Percentiles rank a stretch among this genome's conserved stretches.
These are phyloP conservation scores for Gaeumannomyces sp. DNA, from an alignment of 2,329 filamentous ascomycete species.

Conservation along the genomic window DNA sequence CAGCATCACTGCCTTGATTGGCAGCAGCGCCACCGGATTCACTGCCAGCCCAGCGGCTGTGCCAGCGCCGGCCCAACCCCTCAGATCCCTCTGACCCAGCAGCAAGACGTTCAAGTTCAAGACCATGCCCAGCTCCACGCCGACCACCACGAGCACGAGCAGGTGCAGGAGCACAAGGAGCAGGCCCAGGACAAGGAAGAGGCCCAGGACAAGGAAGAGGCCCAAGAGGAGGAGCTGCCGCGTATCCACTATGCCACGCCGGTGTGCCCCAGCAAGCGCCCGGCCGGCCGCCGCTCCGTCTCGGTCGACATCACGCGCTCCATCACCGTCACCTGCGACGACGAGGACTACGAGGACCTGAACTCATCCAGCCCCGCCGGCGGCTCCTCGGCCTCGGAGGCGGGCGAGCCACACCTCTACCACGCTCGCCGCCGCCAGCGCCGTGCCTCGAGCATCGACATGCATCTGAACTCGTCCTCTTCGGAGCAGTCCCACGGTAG, in stretches of 20 bases:
- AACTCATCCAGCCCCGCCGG: not conserved
- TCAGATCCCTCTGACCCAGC: no score
- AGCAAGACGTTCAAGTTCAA: not conserved
- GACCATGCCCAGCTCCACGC: not conserved
- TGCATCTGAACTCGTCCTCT: conserved; percentile 12
- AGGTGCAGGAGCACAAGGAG: not conserved
- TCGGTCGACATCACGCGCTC: conserved; percentile 5
- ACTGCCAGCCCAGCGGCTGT: conserved; percentile 3
- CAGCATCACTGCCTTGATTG: conserved; percentile 12
- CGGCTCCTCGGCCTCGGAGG: not conserved
- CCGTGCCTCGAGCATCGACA: conserved; percentile 10
- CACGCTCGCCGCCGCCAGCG: not conserved
- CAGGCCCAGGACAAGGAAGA: not conserved
- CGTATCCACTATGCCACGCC: conserved; percentile 1
- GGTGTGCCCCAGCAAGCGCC: not conserved
- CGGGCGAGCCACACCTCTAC: not conserved
- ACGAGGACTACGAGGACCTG: not conserved
- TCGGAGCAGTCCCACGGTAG: conserved; percentile 9
- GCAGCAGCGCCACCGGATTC: not conserved
- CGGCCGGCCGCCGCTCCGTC: conserved; percentile 1
- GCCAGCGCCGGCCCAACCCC: not conserved
- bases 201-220: not conserved
- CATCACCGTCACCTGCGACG: conserved; percentile 1
- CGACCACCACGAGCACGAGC: not conserved
- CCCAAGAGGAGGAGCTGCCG: not conserved